Percentiles rank a stretch among this genome's conserved stretches.
Conservation (phyloP, 352 stramenopile species). For the Peronospora farinosa region DNA sequence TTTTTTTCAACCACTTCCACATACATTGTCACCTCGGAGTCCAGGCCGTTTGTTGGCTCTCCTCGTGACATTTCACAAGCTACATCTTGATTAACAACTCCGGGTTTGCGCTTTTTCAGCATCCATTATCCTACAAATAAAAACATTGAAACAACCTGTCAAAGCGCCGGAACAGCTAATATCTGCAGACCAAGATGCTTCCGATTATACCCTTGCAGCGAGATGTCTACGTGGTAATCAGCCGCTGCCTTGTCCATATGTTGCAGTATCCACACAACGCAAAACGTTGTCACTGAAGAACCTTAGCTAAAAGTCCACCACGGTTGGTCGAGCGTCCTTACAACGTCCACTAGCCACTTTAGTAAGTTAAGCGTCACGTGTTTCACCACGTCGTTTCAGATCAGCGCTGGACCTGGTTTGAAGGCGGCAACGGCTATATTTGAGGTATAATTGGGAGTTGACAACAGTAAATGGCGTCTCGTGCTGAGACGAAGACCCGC, state of each 20-base stretch:
- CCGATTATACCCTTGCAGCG: slow-evolving; percentile 32
- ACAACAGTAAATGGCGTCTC: slow-evolving; percentile 49
- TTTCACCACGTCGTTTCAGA: slow-evolving; percentile 51
- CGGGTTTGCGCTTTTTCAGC: slow-evolving; percentile 46
- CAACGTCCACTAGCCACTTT: slow-evolving; percentile 47
- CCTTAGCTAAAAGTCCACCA: slow-evolving; percentile 59
- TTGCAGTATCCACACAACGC: slow-evolving; percentile 57
- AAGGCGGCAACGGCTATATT: slow-evolving; percentile 17
- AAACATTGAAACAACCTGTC: neutral
- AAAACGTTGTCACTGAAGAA: slow-evolving; percentile 54
- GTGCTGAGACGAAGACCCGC: slow-evolving; percentile 41
- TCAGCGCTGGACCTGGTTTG: slow-evolving; percentile 22
- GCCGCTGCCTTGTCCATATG: slow-evolving; percentile 36
- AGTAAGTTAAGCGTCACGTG: slow-evolving; percentile 51
- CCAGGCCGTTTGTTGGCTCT: slow-evolving; percentile 40
- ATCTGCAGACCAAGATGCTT: neutral
- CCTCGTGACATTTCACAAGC: slow-evolving; percentile 53
- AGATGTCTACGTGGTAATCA: slow-evolving; percentile 53
- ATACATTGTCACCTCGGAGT: no score
- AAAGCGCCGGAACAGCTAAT: neutral
- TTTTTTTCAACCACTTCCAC: no score
- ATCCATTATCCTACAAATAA: slow-evolving; percentile 44
- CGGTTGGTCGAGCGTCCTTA: slow-evolving; percentile 59
- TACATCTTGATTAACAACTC: slow-evolving; percentile 63
- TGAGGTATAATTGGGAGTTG: slow-evolving; percentile 56